These are phyloP conservation scores for Diaporthe australafricana DNA, from an alignment of 2,329 filamentous ascomycete species.

Conservation along the genomic window DNA sequence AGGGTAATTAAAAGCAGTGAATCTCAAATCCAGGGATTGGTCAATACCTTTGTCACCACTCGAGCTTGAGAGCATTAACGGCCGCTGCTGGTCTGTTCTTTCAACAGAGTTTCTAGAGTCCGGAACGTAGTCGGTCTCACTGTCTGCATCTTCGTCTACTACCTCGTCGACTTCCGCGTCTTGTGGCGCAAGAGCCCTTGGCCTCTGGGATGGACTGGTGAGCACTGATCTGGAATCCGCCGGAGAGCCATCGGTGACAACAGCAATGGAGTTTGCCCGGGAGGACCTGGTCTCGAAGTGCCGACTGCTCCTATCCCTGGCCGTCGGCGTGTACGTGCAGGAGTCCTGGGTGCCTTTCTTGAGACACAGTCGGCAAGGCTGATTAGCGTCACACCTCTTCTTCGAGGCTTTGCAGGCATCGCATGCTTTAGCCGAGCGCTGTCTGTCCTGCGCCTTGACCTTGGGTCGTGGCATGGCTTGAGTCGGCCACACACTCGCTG, in stretches of 20 bases:
- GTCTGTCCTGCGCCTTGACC: conserved; percentile 33
- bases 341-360: conserved; percentile 32
- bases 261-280: conserved; percentile 13
- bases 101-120: conserved; percentile 21
- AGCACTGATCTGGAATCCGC: neutral
- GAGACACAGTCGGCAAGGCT: conserved; percentile 30
- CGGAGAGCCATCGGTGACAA: neutral
- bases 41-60: conserved; percentile 31
- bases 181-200: neutral
- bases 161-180: neutral
- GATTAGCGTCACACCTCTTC: conserved; percentile 32
- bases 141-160: conserved; percentile 20
- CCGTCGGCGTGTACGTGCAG: conserved; percentile 24
- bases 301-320: conserved; percentile 25
- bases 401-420: conserved; percentile 35
- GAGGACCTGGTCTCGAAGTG: neutral
- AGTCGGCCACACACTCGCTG: neutral
- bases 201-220: neutral
- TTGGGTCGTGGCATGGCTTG: conserved; percentile 33
- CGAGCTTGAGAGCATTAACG: conserved; percentile 30
- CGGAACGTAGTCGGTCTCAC: conserved; percentile 27
- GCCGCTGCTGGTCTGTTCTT: conserved; percentile 3
- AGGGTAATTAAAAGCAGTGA: neutral
- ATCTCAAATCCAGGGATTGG: neutral
- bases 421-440: conserved; percentile 33